phyloP scores from a whole-genome alignment of 441 rosid genomes.

The Brassica hybrid region DNA sequence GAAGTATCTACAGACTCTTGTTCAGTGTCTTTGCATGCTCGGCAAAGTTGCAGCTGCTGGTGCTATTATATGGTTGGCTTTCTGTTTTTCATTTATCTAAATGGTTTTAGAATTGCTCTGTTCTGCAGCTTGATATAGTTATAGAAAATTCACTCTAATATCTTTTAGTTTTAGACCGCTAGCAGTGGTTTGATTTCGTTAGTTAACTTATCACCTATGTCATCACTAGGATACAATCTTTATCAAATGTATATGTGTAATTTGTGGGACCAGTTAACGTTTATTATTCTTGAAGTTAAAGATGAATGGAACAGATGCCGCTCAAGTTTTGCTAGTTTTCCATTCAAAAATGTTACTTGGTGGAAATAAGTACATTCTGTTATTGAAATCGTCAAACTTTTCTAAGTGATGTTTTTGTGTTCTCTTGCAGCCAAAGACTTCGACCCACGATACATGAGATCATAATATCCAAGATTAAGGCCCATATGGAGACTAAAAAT shows the following conservation, averaged over 20 bases:
- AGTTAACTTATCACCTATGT: constrained; percentile 25
- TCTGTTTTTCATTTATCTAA: constrained; percentile 13
- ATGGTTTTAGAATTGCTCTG: constrained; percentile 24
- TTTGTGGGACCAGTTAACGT: background rate
- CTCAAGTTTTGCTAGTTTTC: constrained; percentile 26
- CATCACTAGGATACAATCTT: constrained; percentile 31
- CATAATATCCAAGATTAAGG: constrained; percentile 86
- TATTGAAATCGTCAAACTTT: constrained; percentile 1
- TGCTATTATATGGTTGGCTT: constrained; percentile 90
- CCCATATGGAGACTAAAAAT: constrained; percentile 63
- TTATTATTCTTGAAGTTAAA: constrained; percentile 21
- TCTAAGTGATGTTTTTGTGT: constrained; percentile 36
- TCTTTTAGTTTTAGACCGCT: constrained; percentile 21
- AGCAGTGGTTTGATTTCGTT: constrained; percentile 11
- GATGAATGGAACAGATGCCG: constrained; percentile 14
- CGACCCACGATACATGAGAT: constrained; percentile 97
- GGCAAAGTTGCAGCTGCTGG: constrained; percentile 99
- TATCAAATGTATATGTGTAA: constrained; percentile 23
- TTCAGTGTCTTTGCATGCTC: constrained; percentile 97
- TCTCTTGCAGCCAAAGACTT: constrained; percentile 81
- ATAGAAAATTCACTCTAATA: constrained; percentile 15
- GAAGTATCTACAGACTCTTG: constrained; percentile 95
- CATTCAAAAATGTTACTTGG: constrained; percentile 16
- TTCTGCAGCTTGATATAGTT: constrained; percentile 20
- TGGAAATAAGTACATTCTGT: constrained; percentile 15